Evolutionary conservation across 1,284 basidiomycete species (phyloP).

Genomic region (Ceratobasidium sp.): DNA sequence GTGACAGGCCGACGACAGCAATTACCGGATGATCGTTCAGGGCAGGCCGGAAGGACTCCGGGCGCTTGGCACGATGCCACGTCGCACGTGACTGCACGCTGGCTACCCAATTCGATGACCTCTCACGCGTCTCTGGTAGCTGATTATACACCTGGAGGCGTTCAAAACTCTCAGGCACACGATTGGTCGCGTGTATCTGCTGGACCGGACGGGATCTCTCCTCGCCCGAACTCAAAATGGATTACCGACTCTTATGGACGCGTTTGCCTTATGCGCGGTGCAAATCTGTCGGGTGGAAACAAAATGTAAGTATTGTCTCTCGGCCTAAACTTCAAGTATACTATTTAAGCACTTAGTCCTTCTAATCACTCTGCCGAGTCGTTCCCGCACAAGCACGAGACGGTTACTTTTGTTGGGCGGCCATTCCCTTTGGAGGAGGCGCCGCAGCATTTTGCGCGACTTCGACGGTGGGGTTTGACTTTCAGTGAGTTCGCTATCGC

Average conservation of each 20-base stretch:
- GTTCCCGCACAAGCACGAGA: slow-evolving; percentile 72
- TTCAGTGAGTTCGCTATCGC: slow-evolving; percentile 68
- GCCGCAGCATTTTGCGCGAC: slow-evolving; percentile 80
- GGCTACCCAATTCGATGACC: not conserved
- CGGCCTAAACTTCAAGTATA: slow-evolving; percentile 10
- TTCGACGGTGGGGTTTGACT: slow-evolving; percentile 87
- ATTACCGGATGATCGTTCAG: not conserved
- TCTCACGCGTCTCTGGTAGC: slow-evolving; percentile 45
- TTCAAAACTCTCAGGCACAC: slow-evolving; percentile 66
- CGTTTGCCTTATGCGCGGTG: slow-evolving; percentile 81
- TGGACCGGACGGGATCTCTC: slow-evolving; percentile 66
- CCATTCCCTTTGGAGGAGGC: slow-evolving; percentile 89
- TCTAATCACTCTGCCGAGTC: slow-evolving; percentile 64
- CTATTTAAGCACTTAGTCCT: slow-evolving; percentile 14
- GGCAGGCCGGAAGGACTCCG: not conserved
- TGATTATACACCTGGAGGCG: slow-evolving; percentile 44
- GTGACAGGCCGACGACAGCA: not conserved
- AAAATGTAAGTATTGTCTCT: slow-evolving; percentile 74
- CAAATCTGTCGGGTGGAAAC: slow-evolving; percentile 83
- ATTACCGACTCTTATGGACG: slow-evolving; percentile 70
- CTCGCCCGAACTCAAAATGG: slow-evolving; percentile 80
- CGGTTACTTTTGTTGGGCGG: slow-evolving; percentile 81
- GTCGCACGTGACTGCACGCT: slow-evolving; percentile 7
- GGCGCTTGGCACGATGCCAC: not conserved
- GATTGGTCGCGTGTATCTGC: slow-evolving; percentile 75